Evolutionary conservation across 2,329 filamentous ascomycete genomes (phyloP).

Genomic region (Cytospora piceicola): DNA sequence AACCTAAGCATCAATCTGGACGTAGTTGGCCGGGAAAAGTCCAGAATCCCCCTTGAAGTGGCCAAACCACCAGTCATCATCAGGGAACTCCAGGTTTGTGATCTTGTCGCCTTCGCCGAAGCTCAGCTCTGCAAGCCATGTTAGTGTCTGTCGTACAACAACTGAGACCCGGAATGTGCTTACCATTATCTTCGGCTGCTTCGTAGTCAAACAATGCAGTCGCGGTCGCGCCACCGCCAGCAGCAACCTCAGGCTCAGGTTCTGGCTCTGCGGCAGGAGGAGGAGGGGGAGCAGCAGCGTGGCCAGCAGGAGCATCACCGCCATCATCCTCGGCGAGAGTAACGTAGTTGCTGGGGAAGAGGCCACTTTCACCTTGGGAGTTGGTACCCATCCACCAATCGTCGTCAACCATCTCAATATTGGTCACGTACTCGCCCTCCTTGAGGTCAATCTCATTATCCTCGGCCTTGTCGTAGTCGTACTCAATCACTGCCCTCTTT

Average conservation of each 20-base stretch:
- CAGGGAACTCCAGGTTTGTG: slow-evolving; percentile 86
- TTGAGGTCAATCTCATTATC: slow-evolving; percentile 92
- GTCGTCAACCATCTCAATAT: slow-evolving; percentile 96
- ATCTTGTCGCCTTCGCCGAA: slow-evolving; percentile 91
- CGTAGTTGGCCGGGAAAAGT: slow-evolving; percentile 80
- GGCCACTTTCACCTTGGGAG: slow-evolving; percentile 76
- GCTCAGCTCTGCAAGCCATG: slow-evolving; percentile 62
- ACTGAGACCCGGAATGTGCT: slow-evolving; percentile 33
- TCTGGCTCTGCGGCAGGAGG: slow-evolving; percentile 44
- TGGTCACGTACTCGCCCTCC: slow-evolving; percentile 85
- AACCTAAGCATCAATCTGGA: slow-evolving; percentile 54
- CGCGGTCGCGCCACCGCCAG: slow-evolving; percentile 64
- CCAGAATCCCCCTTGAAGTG: slow-evolving; percentile 78
- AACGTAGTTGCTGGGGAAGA: slow-evolving; percentile 96
- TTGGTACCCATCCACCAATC: slow-evolving; percentile 99
- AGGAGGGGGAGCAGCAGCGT: slow-evolving; percentile 37
- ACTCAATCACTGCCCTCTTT: slow-evolving; percentile 78
- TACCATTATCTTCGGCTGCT: slow-evolving; percentile 90
- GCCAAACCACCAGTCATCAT: slow-evolving; percentile 99
- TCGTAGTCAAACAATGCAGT: slow-evolving; percentile 95
- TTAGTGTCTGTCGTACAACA: slow-evolving; percentile 30
- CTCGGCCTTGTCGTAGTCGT: slow-evolving; percentile 97
- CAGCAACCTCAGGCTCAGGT: slow-evolving; percentile 45
- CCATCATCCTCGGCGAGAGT: slow-evolving; percentile 73
- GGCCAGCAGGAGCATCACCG: slow-evolving; percentile 39